A percentile compares a stretch with the other conserved stretches of the same genome.
phyloP scores from a whole-genome alignment of 164 flowering plant genomes.

The Chloranthus sessilifolius region DNA sequence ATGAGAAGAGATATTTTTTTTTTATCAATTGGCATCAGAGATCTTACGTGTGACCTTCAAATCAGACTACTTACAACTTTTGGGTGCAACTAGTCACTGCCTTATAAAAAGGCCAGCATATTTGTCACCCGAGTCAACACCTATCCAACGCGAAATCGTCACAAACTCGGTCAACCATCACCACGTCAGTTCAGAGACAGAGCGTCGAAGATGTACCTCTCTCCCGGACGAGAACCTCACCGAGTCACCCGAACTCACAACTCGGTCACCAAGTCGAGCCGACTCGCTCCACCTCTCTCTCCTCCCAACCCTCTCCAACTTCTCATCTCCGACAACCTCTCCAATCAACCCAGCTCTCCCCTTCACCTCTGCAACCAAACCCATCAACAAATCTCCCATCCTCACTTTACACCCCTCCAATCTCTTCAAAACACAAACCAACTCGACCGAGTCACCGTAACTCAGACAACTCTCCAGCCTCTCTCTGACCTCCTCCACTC shows the following conservation, averaged over 20 bases:
- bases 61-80: no score
- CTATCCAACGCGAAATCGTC: no score
- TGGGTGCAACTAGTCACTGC: no score
- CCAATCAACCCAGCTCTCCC: slow-evolving; percentile 21
- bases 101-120: no score
- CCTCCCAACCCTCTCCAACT: slow-evolving; percentile 10
- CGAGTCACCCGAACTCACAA: slow-evolving; percentile 18
- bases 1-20: no score
- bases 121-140: no score
- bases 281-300: slow-evolving; percentile 31
- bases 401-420: slow-evolving; percentile 45
- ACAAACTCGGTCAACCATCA: no score
- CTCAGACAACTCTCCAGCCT: slow-evolving; percentile 38
- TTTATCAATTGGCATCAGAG: no score
- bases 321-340: slow-evolving; percentile 13
- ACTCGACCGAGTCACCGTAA: slow-evolving; percentile 42
- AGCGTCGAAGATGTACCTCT: no score
- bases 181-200: no score
- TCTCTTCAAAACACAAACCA: slow-evolving; percentile 33
- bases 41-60: no score
- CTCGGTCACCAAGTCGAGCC: slow-evolving; percentile 35
- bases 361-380: slow-evolving; percentile 31
- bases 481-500: slow-evolving; percentile 38
- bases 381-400: slow-evolving; percentile 42
- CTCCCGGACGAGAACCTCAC: slow-evolving; percentile 34